phyloP scores from a whole-genome alignment of 2,329 filamentous ascomycete genomes.

The Fusarium tupiense region DNA sequence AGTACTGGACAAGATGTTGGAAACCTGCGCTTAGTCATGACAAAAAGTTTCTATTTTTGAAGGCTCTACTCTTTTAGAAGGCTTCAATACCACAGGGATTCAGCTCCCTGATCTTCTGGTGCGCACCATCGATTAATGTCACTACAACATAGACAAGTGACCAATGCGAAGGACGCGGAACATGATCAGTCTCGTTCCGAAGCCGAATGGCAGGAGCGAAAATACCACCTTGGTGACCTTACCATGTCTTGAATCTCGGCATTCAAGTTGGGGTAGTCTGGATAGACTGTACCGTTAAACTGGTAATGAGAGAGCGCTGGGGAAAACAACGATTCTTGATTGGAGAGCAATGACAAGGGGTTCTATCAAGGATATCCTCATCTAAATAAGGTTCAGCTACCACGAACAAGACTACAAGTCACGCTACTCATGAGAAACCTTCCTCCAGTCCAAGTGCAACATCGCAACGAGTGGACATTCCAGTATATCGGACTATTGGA shows the following conservation, averaged over 20 bases:
- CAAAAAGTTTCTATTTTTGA: background rate
- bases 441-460: constrained; percentile 8
- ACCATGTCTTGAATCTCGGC: constrained; percentile 26
- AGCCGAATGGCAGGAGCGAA: background rate
- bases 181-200: constrained; percentile 10
- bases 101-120: constrained; percentile 4
- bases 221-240: constrained; percentile 24
- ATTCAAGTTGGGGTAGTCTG: constrained; percentile 13
- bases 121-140: background rate
- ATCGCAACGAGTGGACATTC: background rate
- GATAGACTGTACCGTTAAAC: constrained; percentile 21
- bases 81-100: background rate
- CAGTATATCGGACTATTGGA: background rate
- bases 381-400: constrained; percentile 39
- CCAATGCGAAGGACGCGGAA: background rate
- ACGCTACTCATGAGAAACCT: constrained; percentile 15
- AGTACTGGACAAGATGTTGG: constrained; percentile 92
- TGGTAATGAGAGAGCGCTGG: constrained; percentile 8
- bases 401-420: constrained; percentile 7
- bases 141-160: background rate
- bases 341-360: constrained; percentile 29
- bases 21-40: constrained; percentile 73
- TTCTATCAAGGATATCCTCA: constrained; percentile 20
- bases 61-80: background rate
- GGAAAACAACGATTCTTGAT: constrained; percentile 24